A percentile compares a stretch with the other conserved stretches of the same genome.
These are phyloP conservation scores for Mortierella claussenii DNA, from an alignment of 192 early-diverging fungal genomes.

Conservation along the genomic window DNA sequence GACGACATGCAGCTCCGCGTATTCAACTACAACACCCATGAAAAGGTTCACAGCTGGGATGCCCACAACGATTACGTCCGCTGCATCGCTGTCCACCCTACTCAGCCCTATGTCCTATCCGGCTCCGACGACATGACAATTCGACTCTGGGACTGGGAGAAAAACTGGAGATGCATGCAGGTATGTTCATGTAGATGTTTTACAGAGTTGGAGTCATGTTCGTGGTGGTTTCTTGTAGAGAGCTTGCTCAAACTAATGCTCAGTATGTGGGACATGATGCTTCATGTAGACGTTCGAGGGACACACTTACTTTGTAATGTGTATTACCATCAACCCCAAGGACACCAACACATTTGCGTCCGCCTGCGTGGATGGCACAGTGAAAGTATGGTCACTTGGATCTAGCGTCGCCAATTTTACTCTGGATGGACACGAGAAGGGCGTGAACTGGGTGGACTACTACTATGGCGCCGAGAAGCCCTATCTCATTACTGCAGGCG, in stretches of 20 bases:
- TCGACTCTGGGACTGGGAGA: constrained; percentile 99
- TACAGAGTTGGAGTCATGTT: not conserved
- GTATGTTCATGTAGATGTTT: constrained; percentile 48
- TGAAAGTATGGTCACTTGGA: constrained; percentile 98
- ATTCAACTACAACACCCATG: constrained; percentile 99
- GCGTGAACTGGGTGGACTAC: constrained; percentile 98
- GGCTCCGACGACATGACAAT: constrained; percentile 98
- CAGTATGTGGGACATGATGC: not conserved
- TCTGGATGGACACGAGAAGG: constrained; percentile 96
- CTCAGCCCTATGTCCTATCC: constrained; percentile 93
- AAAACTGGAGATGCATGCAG: constrained; percentile 95
- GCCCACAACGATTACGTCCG: constrained; percentile 98
- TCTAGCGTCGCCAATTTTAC: constrained; percentile 95
- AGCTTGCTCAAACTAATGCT: too few species aligned
- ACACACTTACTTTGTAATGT: constrained; percentile 98
- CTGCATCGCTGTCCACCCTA: constrained; percentile 94
- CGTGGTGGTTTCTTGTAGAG: too few species aligned
- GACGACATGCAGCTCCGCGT: constrained; percentile 98
- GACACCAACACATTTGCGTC: constrained; percentile 99
- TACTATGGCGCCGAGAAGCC: constrained; percentile 98
- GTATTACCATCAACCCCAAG: constrained; percentile 98
- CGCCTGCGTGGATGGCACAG: constrained; percentile 93
- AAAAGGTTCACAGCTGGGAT: constrained; percentile 95
- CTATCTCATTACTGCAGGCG: constrained; percentile 94
- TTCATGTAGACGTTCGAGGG: constrained; percentile 89